These are phyloP conservation scores for Oropetium thomaeum DNA, from an alignment of 176 grass and related monocot species.

Conservation along the genomic window DNA sequence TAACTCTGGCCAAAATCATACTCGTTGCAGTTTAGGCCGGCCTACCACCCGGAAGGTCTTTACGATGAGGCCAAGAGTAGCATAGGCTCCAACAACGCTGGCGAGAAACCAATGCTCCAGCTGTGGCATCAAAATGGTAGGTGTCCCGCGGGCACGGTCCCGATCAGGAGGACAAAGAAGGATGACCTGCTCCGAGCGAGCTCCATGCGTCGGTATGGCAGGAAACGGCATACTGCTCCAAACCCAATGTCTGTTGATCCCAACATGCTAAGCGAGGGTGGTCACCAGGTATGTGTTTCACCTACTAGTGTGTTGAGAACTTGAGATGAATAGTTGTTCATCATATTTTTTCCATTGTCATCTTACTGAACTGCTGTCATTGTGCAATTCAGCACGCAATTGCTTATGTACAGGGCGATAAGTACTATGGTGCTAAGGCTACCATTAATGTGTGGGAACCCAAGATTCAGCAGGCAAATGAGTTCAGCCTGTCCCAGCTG, in stretches of 20 bases:
- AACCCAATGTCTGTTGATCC: conserved; percentile 45
- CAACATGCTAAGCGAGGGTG: conserved; percentile 31
- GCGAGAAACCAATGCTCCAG: conserved; percentile 44
- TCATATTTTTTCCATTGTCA: too few species aligned
- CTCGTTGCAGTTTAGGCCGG: conserved; percentile 41
- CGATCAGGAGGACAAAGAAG: conserved; percentile 58
- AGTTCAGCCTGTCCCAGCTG: conserved; percentile 85
- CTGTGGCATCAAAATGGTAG: conserved; percentile 67
- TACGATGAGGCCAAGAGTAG: conserved; percentile 46
- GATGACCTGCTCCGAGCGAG: conserved; percentile 49
- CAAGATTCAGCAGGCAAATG: conserved; percentile 62
- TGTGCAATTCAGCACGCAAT: conserved; percentile 60
- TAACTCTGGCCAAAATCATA: not conserved
- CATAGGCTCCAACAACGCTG: not conserved
- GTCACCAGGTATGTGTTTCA: too few species aligned
- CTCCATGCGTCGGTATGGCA: conserved; percentile 29
- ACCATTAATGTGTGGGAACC: conserved; percentile 90
- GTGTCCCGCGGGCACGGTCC: conserved; percentile 53
- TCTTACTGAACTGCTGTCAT: not conserved
- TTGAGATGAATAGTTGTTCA: too few species aligned
- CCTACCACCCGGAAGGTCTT: conserved; percentile 61
- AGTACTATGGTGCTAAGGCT: conserved; percentile 78
- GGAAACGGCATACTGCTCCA: too few species aligned
- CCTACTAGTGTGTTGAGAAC: too few species aligned
- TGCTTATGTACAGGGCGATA: conserved; percentile 75